Conservation (phyloP, 148 eudicot genomes). For the Chenopodium suecicum region DNA sequence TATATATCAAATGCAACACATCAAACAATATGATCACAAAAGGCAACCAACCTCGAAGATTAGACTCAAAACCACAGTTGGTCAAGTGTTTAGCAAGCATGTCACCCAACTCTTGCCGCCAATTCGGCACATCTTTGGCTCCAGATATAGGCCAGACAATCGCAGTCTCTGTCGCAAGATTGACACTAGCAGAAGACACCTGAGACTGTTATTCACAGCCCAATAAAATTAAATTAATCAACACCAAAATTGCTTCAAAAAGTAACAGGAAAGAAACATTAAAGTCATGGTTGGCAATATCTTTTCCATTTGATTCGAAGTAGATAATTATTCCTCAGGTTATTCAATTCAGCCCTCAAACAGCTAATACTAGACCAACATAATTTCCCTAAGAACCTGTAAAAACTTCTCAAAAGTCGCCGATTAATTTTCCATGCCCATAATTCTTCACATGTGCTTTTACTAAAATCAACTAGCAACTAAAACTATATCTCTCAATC, state of each 20-base stretch:
- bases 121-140: constrained; percentile 69
- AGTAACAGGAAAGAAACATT: not conserved
- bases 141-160: constrained; percentile 83
- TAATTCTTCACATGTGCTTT: not conserved
- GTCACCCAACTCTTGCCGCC: constrained; percentile 76
- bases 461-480: not conserved
- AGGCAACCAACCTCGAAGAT: constrained; percentile 61
- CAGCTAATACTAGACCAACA: not conserved
- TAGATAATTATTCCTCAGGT: too few species aligned
- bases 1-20: not conserved
- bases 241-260: not conserved
- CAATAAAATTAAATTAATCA: not conserved
- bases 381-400: not conserved
- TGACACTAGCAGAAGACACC: constrained; percentile 86
- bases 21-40: not conserved
- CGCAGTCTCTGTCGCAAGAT: constrained; percentile 94
- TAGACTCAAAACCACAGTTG: constrained; percentile 77
- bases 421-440: not conserved
- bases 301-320: too few species aligned
- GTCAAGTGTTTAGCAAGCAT: constrained; percentile 87
- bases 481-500: not conserved
- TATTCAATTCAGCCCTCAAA: not conserved
- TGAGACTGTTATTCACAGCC: constrained; percentile 63
- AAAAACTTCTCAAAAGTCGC: not conserved
- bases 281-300: not conserved